Base-by-base conservation (phyloP, 75 land plant genomes). In the Picea glauca region DNA sequence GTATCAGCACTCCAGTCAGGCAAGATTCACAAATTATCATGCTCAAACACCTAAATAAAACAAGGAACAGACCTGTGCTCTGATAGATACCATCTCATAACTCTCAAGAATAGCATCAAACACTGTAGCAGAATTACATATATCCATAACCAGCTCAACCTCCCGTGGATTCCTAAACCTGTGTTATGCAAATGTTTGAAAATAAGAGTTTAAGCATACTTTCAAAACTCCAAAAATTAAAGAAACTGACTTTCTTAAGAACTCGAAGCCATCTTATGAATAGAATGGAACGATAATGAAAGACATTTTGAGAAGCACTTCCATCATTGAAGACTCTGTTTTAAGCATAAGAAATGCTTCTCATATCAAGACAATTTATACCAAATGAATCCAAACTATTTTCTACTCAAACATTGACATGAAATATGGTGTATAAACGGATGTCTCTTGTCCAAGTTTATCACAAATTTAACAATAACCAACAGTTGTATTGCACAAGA, bases 131-230 rank as follows among this genome's bases (percentile, higher is more conserved):
- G 31, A 64, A 9, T 54, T 38, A 20, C 62, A 63, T 21, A 76
- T 56, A 46, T 81, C 70, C 67, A 62, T 59, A 56, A 81, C 14
- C 65, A 81, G 20, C 20, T 81, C 80, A 63, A 79, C 83, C 77
- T 81, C 83, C 67, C 83, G 78, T 59, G 21, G 80, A 57, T 81
- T 81, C 38, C 79, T 62, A 79, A 81, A 64, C 26, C 83, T 81
- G 78, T 54, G 38, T 26, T 77, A 57, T 60, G 15, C 56, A 80
- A 77, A 77, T 60, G 46, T 77, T 76, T 76, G 73, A 32, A 4
- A 43, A 38, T 70, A 70, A 33, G 72, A 68, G 11, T 43, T n/a
- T 7, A 40, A 70, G 43, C 11, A 70, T 70, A 38, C 54, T n/a
- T n/a, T 70, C 54, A 20, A 68, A 40, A 70, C 73, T 18, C n/a